Evolutionary conservation across 1,139 yeast species (phyloP), one percentile per base, ranked within the genome.

Genomic region (Candida sojae): DNA sequence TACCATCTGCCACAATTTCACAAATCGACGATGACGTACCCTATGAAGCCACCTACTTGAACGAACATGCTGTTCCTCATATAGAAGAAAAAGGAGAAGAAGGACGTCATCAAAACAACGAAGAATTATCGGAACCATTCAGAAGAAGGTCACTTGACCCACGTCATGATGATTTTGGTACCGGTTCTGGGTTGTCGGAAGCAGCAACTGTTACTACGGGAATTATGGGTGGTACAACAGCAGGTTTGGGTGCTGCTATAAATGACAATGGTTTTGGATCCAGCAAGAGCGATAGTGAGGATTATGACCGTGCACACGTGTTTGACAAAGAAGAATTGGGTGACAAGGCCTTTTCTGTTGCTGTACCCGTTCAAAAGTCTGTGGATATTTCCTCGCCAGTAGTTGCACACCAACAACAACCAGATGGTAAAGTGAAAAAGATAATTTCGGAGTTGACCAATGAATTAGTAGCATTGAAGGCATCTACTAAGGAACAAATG

Each of bases 401-500:
- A 7, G 9, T 17, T 17, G 39, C 10, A 29, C 40, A n/a, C 26
- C 32, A 13, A 29, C 40, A n/a, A 38, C 32, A 32, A 30, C 46
- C 40, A 26, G 45, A 42, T 30, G 42, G 37, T 21, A 48, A 63
- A 44, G 70, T 70, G 13, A 74, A 71, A 53, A 61, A 62, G 42
- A 56, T 73, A 28, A 69, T 79, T 26, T 58, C 60, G n/a, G 74
- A 73, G 42, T 64, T 82, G 44, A 78, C 82, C 21, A 59, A 60
- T 26, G 85, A 83, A 53, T 64, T 83, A 46, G 68, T 67, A 33
- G 66, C 68, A 26, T 66, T 83, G 56, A 80, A 72, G 54, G 49
- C 66, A 8, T 68, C 79, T 6, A 75, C 87, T 6, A 75, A 71
- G 48, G 63, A 65, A 5, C 83, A 81, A 54, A 82, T 83, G 63